phyloP scores from a whole-genome alignment of 2,329 filamentous ascomycete species.

The Ilyonectria mors-panacis region DNA sequence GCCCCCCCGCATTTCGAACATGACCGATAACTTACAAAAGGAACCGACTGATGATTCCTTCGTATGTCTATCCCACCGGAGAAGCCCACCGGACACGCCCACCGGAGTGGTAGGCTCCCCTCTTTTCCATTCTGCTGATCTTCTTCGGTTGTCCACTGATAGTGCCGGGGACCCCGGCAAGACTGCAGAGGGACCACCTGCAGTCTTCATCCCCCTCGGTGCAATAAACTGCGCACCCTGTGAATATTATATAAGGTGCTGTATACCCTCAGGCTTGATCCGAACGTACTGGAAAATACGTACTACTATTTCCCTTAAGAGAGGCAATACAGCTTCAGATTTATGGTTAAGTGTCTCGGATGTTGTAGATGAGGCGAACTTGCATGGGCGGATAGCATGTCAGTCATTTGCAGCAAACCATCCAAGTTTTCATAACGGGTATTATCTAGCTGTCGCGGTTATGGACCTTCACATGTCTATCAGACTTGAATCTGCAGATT shows the following conservation, averaged over 20 bases:
- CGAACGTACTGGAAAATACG: too few relatives aligned
- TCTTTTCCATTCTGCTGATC: background rate
- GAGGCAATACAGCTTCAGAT: too few relatives aligned
- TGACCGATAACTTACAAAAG: background rate
- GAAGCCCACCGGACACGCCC: background rate
- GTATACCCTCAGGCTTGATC: too few relatives aligned
- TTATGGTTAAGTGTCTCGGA: too few relatives aligned
- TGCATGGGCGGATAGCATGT: too few relatives aligned
- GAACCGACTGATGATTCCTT: background rate
- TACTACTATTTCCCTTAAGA: too few relatives aligned
- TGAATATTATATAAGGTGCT: background rate
- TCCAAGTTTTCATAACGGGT: too few relatives aligned
- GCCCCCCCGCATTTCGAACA: background rate
- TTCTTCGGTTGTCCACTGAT: background rate
- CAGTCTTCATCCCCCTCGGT: background rate
- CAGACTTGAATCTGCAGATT: background rate
- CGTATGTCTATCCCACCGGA: background rate
- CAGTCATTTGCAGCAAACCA: too few relatives aligned
- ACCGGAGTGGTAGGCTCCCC: background rate
- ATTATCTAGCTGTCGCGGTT: background rate
- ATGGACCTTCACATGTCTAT: background rate
- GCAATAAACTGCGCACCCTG: background rate
- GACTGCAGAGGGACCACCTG: background rate
- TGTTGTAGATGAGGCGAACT: too few relatives aligned
- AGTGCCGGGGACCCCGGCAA: background rate